Evolutionary conservation across 345 rosid genomes (phyloP).

Genomic region (Populus euphratica): DNA sequence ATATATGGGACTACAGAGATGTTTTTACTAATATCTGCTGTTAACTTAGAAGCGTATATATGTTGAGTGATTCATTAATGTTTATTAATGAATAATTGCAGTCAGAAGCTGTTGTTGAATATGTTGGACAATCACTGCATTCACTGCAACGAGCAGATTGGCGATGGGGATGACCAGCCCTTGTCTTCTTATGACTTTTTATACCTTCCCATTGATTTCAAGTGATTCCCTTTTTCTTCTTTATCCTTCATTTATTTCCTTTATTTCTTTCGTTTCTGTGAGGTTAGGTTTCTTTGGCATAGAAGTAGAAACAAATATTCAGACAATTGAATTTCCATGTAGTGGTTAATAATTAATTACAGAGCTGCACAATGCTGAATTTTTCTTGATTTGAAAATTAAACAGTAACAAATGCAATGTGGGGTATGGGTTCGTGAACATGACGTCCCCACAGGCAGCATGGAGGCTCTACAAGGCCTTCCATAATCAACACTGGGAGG

Average conservation of each 20-base stretch:
- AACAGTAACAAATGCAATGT: constrained; percentile 87
- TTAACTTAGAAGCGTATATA: not conserved
- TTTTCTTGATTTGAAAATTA: not conserved
- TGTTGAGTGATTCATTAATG: not conserved
- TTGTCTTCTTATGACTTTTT: constrained; percentile 84
- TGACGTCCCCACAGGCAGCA: constrained; percentile 82
- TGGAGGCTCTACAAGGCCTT: constrained; percentile 76
- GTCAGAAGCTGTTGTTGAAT: constrained; percentile 46
- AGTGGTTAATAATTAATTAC: too few relatives aligned
- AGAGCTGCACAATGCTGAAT: not conserved
- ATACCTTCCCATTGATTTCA: constrained; percentile 93
- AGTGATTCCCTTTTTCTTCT: constrained; percentile 34
- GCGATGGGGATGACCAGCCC: constrained; percentile 41
- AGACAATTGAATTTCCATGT: not conserved
- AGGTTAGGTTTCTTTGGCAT: not conserved
- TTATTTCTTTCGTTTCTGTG: not conserved
- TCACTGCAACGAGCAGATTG: constrained; percentile 74
- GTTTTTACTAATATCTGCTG: not conserved
- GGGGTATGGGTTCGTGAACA: constrained; percentile 98
- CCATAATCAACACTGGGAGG: constrained; percentile 74
- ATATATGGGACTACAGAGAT: not conserved
- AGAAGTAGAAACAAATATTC: not conserved
- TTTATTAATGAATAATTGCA: not conserved
- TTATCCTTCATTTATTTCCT: not conserved
- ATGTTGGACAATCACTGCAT: constrained; percentile 90